Base-by-base conservation (phyloP, 2,329 filamentous ascomycete species). In the Aschersonia sp. region DNA sequence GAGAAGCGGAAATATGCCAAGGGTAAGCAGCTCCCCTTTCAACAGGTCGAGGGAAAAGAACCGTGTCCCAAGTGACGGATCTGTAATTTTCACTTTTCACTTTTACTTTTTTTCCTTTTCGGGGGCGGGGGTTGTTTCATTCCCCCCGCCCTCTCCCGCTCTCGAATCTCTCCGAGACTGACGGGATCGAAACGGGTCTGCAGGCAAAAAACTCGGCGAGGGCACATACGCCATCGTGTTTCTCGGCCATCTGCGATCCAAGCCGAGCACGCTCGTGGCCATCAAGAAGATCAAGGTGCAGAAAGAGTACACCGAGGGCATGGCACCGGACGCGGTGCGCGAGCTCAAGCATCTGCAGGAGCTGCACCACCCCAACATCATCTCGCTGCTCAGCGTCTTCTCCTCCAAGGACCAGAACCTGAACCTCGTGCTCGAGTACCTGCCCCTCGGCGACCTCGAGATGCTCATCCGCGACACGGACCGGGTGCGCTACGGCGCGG, bases 221-320 rank as follows among this genome's bases (percentile, higher is more conserved):
- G 92, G 92, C 70, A 97, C 92, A 53, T 98, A 98, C 64, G 92
- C 92, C 62, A 83, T 94, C 58, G 92, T 98, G 59, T 96, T 88
- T 70, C 79, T 89, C 47, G 92, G 89, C 46, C 85, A 90, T 65
- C 75, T 92, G 43, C 78, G 81, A 50, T 70, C 68, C 55, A 80
- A 92, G 56, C 83, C 87, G 5, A 73, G 74, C 35, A 76, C 79
- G 42, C 77, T 85, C 47, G 86, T 98, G 53, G 92, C 92, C 57
- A 90, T 94, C 71, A 94, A 94, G 65, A 92, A 90, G 69, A 92
- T 92, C 70, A 92, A 92, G 63, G 72, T 88, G 50, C 84, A 87
- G 57, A 82, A 84, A 51, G 85, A 90, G 60, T 94, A 87, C 68
- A 83, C 79, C 50, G 88, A 97, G 63, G 92, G 92, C 54, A 85